Percentiles rank a stretch among this genome's conserved stretches.
Conservation (phyloP, 2,329 filamentous ascomycete genomes). For the Dothiorella sarmentorum region DNA sequence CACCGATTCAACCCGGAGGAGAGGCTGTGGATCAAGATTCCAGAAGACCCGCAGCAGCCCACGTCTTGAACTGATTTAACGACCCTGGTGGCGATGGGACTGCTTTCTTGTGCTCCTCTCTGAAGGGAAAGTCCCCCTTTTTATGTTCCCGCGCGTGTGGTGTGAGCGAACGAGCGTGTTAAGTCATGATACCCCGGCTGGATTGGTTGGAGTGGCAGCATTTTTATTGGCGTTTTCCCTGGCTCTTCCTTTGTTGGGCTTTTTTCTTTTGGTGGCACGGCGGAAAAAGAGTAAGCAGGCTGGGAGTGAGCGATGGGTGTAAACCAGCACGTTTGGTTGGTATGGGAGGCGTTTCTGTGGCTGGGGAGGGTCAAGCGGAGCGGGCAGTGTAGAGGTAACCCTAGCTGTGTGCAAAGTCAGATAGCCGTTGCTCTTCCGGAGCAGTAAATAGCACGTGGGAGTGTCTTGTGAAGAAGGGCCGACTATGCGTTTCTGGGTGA, state of each 20-base stretch:
- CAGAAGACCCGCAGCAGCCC: neutral
- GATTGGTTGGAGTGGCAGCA: constrained; percentile 2
- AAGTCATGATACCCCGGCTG: constrained; percentile 13
- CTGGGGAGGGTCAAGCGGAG: no score
- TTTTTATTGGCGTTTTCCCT: neutral
- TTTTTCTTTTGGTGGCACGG: neutral
- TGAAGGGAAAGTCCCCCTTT: no score
- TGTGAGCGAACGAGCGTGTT: constrained; percentile 3
- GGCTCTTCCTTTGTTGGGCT: neutral
- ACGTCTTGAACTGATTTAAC: neutral
- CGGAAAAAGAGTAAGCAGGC: no score
- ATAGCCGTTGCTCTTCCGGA: neutral
- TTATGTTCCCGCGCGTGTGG: neutral
- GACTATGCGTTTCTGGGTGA: no score
- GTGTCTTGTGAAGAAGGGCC: no score
- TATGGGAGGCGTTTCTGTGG: no score
- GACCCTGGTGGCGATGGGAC: neutral
- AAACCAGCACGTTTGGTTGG: no score
- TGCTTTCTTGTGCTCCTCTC: neutral
- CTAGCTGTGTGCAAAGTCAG: no score
- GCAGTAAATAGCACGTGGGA: no score
- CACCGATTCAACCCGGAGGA: constrained; percentile 58
- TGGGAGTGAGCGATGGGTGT: no score
- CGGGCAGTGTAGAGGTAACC: no score
- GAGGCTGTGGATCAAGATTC: constrained; percentile 57